Percentiles rank a stretch among this genome's conserved stretches.
phyloP scores from a whole-genome alignment of 1,284 basidiomycete genomes.

The Cerioporus squamosus region DNA sequence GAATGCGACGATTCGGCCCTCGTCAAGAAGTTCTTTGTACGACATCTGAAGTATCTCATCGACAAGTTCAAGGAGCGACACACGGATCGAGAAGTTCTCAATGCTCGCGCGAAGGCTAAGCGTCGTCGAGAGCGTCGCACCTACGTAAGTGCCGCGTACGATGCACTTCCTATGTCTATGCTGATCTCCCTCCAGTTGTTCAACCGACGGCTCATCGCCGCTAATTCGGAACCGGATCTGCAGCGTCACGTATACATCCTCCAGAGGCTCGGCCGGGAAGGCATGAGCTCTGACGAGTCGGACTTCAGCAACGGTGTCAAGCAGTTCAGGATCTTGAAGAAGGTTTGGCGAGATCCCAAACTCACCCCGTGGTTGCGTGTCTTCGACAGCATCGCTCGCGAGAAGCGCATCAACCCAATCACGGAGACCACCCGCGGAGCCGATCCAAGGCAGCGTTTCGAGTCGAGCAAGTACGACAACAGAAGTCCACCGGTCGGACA shows the following conservation, averaged over 20 bases:
- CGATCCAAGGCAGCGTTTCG: background rate
- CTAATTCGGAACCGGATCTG: background rate
- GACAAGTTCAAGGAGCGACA: background rate
- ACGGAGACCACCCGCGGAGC: background rate
- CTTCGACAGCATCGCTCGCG: constrained; percentile 1
- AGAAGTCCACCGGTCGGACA: background rate
- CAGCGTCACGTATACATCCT: constrained; percentile 1
- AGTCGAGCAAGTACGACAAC: background rate
- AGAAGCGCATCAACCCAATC: background rate
- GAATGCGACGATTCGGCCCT: too few species aligned
- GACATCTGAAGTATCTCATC: too few species aligned
- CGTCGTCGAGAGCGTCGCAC: background rate
- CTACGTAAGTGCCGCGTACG: background rate
- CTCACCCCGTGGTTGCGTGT: constrained; percentile 2
- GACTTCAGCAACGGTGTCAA: constrained; percentile 1
- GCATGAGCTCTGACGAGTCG: constrained; percentile 7
- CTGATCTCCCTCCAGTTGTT: background rate
- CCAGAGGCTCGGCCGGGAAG: background rate
- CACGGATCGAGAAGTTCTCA: background rate
- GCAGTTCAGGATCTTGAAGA: constrained; percentile 4
- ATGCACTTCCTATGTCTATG: background rate
- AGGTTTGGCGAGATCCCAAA: background rate
- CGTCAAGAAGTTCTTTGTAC: too few species aligned
- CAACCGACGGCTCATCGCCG: background rate
- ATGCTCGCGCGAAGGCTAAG: background rate